Evolutionary conservation across 1,284 basidiomycete genomes (phyloP).

Genomic region (Microbotryum saponariae): DNA sequence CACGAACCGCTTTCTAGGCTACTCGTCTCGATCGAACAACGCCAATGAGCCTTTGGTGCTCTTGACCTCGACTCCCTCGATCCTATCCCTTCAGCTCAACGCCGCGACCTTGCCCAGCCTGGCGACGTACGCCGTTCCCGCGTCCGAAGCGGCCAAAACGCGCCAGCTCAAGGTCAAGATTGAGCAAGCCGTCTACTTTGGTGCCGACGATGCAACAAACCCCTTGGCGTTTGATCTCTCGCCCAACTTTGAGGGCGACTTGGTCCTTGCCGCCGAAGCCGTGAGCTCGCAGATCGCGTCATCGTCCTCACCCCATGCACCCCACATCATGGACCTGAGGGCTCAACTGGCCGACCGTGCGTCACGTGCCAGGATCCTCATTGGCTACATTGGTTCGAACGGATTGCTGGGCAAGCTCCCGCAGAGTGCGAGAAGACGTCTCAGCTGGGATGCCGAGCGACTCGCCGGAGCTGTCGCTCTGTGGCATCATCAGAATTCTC

Average conservation of each 20-base stretch:
- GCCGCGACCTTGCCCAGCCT: constrained; percentile 16
- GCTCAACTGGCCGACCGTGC: constrained; percentile 69
- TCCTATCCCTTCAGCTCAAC: constrained; percentile 31
- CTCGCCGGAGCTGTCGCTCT: constrained; percentile 71
- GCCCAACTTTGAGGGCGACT: constrained; percentile 63
- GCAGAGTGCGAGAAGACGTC: constrained; percentile 61
- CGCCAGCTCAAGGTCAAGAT: constrained; percentile 67
- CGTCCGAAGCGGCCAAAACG: constrained; percentile 37
- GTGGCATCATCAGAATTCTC: constrained; percentile 72
- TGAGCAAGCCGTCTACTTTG: constrained; percentile 80
- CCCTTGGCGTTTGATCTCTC: constrained; percentile 76
- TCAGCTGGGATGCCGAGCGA: constrained; percentile 83
- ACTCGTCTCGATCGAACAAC: constrained; percentile 25
- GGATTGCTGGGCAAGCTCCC: constrained; percentile 72
- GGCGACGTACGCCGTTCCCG: constrained; percentile 2
- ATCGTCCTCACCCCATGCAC: constrained; percentile 62
- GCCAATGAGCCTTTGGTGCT: constrained; percentile 33
- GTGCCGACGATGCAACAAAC: constrained; percentile 52
- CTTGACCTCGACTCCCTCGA: constrained; percentile 36
- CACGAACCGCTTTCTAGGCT: constrained; percentile 39
- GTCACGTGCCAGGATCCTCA: constrained; percentile 68
- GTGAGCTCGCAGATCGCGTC: constrained; percentile 65
- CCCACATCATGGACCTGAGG: constrained; percentile 68
- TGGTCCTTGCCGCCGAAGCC: constrained; percentile 70
- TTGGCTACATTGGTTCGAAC: constrained; percentile 80